Percentiles rank a stretch among this genome's conserved stretches.
These are phyloP conservation scores for Ustilago shanxiensis DNA, from an alignment of 1,284 basidiomycete species.

Conservation along the genomic window DNA sequence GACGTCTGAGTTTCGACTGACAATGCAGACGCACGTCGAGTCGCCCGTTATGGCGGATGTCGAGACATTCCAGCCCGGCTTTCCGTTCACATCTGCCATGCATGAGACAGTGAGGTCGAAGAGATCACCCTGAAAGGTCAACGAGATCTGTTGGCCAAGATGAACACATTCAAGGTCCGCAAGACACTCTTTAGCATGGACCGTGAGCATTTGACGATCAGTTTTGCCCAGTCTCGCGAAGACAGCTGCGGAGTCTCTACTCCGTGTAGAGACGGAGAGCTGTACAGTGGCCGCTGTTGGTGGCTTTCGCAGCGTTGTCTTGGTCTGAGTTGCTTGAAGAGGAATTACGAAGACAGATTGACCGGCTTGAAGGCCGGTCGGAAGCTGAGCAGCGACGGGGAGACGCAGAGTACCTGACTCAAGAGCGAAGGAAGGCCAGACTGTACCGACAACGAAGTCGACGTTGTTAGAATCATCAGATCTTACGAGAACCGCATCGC, in stretches of 20 bases:
- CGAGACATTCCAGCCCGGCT: conserved; percentile 75
- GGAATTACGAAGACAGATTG: conserved; percentile 21
- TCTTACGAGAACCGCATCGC: conserved; percentile 30
- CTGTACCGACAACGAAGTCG: conserved; percentile 20
- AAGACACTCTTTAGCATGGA: conserved; percentile 71
- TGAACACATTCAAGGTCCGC: conserved; percentile 56
- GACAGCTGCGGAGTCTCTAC: not conserved
- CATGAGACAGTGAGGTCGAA: not conserved
- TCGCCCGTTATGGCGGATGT: conserved; percentile 6
- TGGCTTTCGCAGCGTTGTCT: conserved; percentile 16
- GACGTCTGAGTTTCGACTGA: conserved; percentile 71
- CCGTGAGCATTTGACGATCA: conserved; percentile 70
- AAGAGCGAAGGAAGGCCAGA: conserved; percentile 47
- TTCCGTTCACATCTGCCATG: conserved; percentile 79
- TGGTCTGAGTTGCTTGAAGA: conserved; percentile 17
- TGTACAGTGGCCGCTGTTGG: conserved; percentile 45
- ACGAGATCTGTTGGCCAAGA: conserved; percentile 14
- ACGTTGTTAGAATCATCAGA: not conserved
- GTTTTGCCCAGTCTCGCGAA: conserved; percentile 62
- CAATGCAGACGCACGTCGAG: conserved; percentile 37
- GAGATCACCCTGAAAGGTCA: conserved; percentile 31
- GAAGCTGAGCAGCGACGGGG: conserved; percentile 16
- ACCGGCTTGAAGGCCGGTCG: conserved; percentile 19
- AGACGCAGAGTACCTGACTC: conserved; percentile 33
- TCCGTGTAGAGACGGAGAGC: conserved; percentile 38